A percentile compares a stretch with the other conserved stretches of the same genome.
phyloP scores from a whole-genome alignment of 805 yeast genomes.

The Candida nitratophila region DNA sequence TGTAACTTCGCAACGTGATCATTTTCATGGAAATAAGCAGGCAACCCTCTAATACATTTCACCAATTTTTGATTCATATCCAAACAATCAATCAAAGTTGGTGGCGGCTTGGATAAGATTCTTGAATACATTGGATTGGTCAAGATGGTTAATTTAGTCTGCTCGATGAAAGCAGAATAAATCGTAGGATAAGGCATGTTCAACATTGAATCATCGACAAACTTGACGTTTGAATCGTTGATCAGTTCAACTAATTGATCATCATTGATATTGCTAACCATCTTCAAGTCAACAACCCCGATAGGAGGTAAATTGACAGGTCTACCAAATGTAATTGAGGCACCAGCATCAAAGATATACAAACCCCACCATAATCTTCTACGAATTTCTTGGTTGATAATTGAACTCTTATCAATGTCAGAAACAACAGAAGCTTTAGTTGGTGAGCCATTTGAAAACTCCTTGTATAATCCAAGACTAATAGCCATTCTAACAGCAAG shows the following conservation, averaged over 20 bases:
- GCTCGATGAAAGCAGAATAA: constrained; percentile 52
- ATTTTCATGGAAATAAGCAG: constrained; percentile 40
- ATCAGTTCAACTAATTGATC: constrained; percentile 24
- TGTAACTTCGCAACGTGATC: constrained; percentile 21
- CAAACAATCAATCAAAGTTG: constrained; percentile 43
- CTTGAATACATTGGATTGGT: constrained; percentile 44
- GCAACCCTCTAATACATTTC: constrained; percentile 34
- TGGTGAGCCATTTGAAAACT: constrained; percentile 28
- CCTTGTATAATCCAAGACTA: constrained; percentile 56
- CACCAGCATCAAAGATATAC: constrained; percentile 55
- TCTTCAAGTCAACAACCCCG: constrained; percentile 39
- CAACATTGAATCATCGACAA: constrained; percentile 14
- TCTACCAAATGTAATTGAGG: constrained; percentile 58
- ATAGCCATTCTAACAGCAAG: constrained; percentile 60
- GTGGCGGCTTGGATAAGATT: constrained; percentile 39
- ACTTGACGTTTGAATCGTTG: constrained; percentile 12
- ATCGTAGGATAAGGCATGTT: constrained; percentile 40
- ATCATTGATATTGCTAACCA: constrained; percentile 47
- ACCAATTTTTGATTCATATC: constrained; percentile 36
- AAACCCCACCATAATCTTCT: constrained; percentile 66
- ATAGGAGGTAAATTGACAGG: constrained; percentile 47
- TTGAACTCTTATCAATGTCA: constrained; percentile 24
- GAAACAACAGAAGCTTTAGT: neutral
- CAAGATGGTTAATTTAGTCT: constrained; percentile 40
- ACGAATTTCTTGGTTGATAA: constrained; percentile 45